phyloP scores from a whole-genome alignment of 148 eudicot genomes.

The Simmondsia chinensis region DNA sequence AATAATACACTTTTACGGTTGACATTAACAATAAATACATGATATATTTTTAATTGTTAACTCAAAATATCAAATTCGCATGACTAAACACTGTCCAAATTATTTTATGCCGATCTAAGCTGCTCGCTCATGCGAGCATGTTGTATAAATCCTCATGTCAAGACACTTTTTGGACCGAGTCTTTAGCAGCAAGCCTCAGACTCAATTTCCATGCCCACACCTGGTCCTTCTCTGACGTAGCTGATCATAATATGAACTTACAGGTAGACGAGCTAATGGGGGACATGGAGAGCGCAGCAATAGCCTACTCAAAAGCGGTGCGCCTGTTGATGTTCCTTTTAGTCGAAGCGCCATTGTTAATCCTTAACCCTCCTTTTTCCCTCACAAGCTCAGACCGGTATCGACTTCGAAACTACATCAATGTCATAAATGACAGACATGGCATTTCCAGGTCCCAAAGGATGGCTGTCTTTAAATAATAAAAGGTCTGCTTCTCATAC shows the following conservation, averaged over 20 bases:
- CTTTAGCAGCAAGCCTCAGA: too few species aligned
- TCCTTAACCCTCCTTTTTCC: constrained; percentile 86
- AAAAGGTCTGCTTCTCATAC: constrained; percentile 4
- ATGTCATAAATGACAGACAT: constrained; percentile 63
- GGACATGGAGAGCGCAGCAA: constrained; percentile 39
- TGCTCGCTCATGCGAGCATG: too few species aligned
- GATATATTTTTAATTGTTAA: too few species aligned
- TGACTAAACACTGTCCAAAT: too few species aligned
- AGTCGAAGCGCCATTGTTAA: constrained; percentile 70
- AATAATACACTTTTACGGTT: too few species aligned
- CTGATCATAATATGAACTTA: constrained; percentile 9
- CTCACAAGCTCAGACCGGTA: constrained; percentile 70
- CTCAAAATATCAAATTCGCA: too few species aligned
- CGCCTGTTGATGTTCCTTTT: constrained; percentile 58
- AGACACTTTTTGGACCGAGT: too few species aligned
- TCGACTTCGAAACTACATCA: constrained; percentile 66
- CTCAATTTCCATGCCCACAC: not conserved
- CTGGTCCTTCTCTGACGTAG: not conserved
- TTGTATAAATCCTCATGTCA: too few species aligned
- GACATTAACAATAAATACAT: too few species aligned
- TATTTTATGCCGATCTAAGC: too few species aligned
- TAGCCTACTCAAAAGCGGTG: constrained; percentile 62
- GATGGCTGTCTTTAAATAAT: constrained; percentile 51
- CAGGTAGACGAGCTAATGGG: constrained; percentile 95
- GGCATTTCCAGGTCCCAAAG: constrained; percentile 63